Evolutionary conservation across 306 rosid genomes (phyloP).

Genomic region (Dicorynia guianensis): DNA sequence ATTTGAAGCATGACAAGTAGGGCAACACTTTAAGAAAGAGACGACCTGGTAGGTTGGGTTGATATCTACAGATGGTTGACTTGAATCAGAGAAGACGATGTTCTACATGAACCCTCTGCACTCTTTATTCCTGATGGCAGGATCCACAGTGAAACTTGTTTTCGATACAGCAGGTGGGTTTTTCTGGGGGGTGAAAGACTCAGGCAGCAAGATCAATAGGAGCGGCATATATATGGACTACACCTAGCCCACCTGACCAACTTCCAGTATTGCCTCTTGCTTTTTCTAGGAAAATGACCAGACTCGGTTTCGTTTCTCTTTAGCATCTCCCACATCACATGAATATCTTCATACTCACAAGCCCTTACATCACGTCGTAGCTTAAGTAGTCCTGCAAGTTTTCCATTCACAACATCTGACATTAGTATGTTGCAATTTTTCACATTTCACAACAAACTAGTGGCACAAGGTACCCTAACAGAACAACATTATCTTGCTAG

Average conservation of each 20-base stretch:
- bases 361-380: slow-evolving; percentile 68
- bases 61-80: slow-evolving; percentile 48
- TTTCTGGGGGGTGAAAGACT: slow-evolving; percentile 37
- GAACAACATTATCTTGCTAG: not conserved
- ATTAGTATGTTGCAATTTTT: not conserved
- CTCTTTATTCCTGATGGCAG: slow-evolving; percentile 40
- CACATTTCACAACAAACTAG: not conserved
- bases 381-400: slow-evolving; percentile 60
- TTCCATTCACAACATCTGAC: slow-evolving; percentile 19
- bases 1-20: slow-evolving; percentile 31
- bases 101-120: slow-evolving; percentile 35
- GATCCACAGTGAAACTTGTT: slow-evolving; percentile 40
- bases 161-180: slow-evolving; percentile 30
- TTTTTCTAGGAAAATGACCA: slow-evolving; percentile 28
- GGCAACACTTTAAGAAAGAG: slow-evolving; percentile 7
- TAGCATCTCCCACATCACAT: slow-evolving; percentile 91
- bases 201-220: slow-evolving; percentile 37
- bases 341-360: slow-evolving; percentile 82
- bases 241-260: slow-evolving; percentile 68
- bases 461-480: not conserved
- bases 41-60: slow-evolving; percentile 32
- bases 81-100: slow-evolving; percentile 34
- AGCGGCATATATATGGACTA: slow-evolving; percentile 50
- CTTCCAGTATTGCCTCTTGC: slow-evolving; percentile 48
- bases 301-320: slow-evolving; percentile 57